Percentiles rank a stretch among this genome's conserved stretches.
These are phyloP conservation scores for Hypomyces rosellus DNA, from an alignment of 2,329 filamentous ascomycete species.

Conservation along the genomic window DNA sequence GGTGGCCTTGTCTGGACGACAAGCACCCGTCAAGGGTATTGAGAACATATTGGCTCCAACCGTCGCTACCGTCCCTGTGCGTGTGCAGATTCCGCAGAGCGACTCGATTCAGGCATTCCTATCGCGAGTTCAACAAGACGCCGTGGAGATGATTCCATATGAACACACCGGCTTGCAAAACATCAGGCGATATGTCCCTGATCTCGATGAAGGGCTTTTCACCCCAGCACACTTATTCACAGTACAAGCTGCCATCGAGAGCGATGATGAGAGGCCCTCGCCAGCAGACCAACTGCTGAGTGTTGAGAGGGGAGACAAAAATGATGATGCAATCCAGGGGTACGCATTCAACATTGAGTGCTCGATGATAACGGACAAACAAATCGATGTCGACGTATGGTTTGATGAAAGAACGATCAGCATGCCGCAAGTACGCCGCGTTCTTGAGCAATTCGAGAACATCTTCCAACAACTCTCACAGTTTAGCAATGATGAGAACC, in stretches of 20 bases:
- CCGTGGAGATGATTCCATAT: conserved; percentile 17
- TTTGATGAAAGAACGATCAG: not conserved
- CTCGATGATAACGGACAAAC: not conserved
- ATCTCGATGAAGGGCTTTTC: not conserved
- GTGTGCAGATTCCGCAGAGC: conserved; percentile 19
- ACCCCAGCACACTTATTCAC: conserved; percentile 1
- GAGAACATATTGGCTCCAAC: conserved; percentile 16
- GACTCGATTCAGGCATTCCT: conserved; percentile 33
- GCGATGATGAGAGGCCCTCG: not conserved
- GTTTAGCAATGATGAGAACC: not conserved
- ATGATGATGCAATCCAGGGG: not conserved
- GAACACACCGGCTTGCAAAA: conserved; percentile 23
- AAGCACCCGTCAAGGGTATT: conserved; percentile 15
- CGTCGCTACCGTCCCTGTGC: conserved; percentile 18
- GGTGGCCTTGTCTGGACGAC: conserved; percentile 15
- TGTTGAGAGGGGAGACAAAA: not conserved
- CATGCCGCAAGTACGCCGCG: not conserved
- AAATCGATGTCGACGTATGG: conserved; percentile 2
- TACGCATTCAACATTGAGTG: conserved; percentile 1
- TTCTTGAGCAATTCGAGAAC: not conserved
- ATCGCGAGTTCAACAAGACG: conserved; percentile 21
- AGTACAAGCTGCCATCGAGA: conserved; percentile 12
- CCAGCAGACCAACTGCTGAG: not conserved
- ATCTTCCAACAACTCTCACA: conserved; percentile 2
- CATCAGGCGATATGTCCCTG: conserved; percentile 15